Conservation (phyloP, 768 basidiomycete species). For the Paxillus ammoniavirescens region DNA sequence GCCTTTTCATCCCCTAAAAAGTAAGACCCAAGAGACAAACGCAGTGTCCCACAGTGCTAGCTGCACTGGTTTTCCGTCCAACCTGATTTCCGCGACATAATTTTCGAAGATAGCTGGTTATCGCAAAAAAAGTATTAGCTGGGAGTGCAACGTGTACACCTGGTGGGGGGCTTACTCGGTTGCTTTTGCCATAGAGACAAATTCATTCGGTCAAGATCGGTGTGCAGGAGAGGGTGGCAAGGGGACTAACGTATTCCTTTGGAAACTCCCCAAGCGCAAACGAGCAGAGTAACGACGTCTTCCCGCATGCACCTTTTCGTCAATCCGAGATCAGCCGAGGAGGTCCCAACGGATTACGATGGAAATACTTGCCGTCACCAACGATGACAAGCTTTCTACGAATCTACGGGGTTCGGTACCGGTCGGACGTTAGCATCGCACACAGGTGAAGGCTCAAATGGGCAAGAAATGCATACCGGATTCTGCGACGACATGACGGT, state of each 20-base stretch:
- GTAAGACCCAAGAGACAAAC: slow-evolving; percentile 48
- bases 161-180: slow-evolving; percentile 40
- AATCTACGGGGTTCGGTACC: slow-evolving; percentile 50
- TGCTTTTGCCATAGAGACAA: slow-evolving; percentile 33
- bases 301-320: slow-evolving; percentile 85
- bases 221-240: slow-evolving; percentile 2
- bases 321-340: slow-evolving; percentile 16
- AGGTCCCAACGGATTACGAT: not conserved
- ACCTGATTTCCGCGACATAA: slow-evolving; percentile 96
- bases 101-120: slow-evolving; percentile 93
- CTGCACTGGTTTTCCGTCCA: slow-evolving; percentile 97
- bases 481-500: slow-evolving; percentile 50
- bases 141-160: not conserved
- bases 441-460: not conserved
- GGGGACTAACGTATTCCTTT: slow-evolving; percentile 82
- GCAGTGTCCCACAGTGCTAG: slow-evolving; percentile 99
- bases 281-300: slow-evolving; percentile 87
- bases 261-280: slow-evolving; percentile 95
- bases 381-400: slow-evolving; percentile 95
- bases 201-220: not conserved
- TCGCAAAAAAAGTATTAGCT: not conserved
- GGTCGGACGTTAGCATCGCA: slow-evolving; percentile 5
- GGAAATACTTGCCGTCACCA: slow-evolving; percentile 75
- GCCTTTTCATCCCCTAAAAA: not conserved
- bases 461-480: slow-evolving; percentile 45